Evolutionary conservation across 2,329 filamentous ascomycete genomes (phyloP).

Genomic region (Botrytis aclada): DNA sequence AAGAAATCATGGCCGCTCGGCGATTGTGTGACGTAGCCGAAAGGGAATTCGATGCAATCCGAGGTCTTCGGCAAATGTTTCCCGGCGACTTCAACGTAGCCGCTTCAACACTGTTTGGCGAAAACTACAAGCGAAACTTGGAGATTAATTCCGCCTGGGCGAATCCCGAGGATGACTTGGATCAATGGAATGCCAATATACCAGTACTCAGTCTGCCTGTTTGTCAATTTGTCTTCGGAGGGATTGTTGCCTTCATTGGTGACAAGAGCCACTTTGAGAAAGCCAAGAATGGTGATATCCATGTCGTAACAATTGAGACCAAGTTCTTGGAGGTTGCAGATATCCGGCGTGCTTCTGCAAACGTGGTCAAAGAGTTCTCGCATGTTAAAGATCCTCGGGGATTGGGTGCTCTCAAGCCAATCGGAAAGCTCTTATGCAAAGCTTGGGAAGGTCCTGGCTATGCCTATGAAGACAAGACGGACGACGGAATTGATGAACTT

Average conservation of each 20-base stretch:
- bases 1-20: slow-evolving; percentile 64
- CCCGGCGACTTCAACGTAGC: slow-evolving; percentile 82
- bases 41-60: slow-evolving; percentile 61
- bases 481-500: slow-evolving; percentile 30
- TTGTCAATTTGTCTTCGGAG: slow-evolving; percentile 44
- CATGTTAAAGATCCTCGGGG: slow-evolving; percentile 39
- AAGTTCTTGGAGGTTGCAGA: slow-evolving; percentile 59
- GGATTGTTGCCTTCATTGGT: slow-evolving; percentile 44
- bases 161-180: slow-evolving; percentile 31
- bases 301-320: slow-evolving; percentile 47
- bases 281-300: slow-evolving; percentile 38
- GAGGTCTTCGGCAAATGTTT: slow-evolving; percentile 50
- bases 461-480: slow-evolving; percentile 30
- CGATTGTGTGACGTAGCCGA: slow-evolving; percentile 64
- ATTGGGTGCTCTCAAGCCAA: slow-evolving; percentile 39
- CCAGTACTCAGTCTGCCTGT: slow-evolving; percentile 38
- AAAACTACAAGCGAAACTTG: slow-evolving; percentile 35
- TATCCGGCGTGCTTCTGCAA: slow-evolving; percentile 47
- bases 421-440: slow-evolving; percentile 47
- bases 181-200: slow-evolving; percentile 13
- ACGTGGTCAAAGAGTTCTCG: slow-evolving; percentile 46
- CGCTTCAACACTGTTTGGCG: slow-evolving; percentile 65
- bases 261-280: slow-evolving; percentile 37
- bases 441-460: slow-evolving; percentile 42
- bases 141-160: slow-evolving; percentile 23